Evolutionary conservation across 2,329 filamentous ascomycete genomes (phyloP), one percentile per base, ranked within the genome.

Genomic region (Colletotrichum shisoi): DNA sequence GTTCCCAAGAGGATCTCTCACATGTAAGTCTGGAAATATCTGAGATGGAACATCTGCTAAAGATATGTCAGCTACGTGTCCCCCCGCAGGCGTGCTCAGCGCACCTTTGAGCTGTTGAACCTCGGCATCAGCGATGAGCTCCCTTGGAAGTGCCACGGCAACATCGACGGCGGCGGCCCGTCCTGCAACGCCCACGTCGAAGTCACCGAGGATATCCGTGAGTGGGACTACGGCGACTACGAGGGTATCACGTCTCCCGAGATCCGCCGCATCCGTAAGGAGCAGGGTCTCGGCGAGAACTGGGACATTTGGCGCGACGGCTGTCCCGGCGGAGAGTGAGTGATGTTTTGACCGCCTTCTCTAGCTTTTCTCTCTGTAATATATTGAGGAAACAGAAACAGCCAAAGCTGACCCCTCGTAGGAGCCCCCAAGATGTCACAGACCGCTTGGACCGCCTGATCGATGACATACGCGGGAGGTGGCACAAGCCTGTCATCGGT

Each of bases 281-380:
- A 84, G 72, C 80, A 87, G 66, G 91, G 91, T 8, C 79, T 85
- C 21, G 71, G 81, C 46, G 83, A 80, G 4, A 76, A 79, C 27
- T 96, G 92, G 92, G 91, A 95, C 79, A 96, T 96, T 70, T 96
- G 93, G 93, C 83, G 81, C n/a, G 92, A 96, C 75, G 93, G 93
- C 0, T 96, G 93, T 78, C 90, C 90, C 1, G 91, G 89, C 3
- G 93, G 93, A 76, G 93, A 96, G 89, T 91, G 79, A 77, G 87
- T 84, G n/a, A 56, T 62, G 53, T 27, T 21, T 39, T 51, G 7
- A 19, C 21, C 46, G 19, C 2, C 51, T 54, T 42, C 51, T 15
- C n/a, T 13, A 15, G 40, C 24, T 45, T 65, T n/a, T 7, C 24
- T 24, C 49, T 24, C 27, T 15, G n/a, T 2, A 49, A n/a, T n/a